A percentile compares a stretch with the other conserved stretches of the same genome.
phyloP scores from a whole-genome alignment of 805 yeast genomes.

The Ogataea paradorogensis region DNA sequence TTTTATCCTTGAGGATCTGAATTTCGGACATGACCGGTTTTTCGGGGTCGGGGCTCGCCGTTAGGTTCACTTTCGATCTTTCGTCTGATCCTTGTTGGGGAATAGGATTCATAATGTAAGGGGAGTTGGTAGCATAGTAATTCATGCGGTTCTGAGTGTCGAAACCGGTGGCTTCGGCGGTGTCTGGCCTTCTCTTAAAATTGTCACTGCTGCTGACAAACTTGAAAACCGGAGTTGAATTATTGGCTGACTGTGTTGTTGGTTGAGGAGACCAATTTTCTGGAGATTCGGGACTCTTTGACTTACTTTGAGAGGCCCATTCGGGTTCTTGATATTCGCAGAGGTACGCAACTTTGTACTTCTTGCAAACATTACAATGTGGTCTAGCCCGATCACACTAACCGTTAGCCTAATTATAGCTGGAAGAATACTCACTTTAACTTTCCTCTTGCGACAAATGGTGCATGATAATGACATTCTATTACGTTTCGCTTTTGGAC shows the following conservation, averaged over 20 bases:
- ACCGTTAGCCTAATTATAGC: not conserved
- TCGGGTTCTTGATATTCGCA: conserved; percentile 33
- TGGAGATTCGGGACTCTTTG: not conserved
- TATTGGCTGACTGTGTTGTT: not conserved
- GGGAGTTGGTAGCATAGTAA: conserved; percentile 7
- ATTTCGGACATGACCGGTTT: conserved; percentile 28
- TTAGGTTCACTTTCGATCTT: conserved; percentile 8
- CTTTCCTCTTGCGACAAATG: conserved; percentile 45
- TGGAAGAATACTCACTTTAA: conserved; percentile 34
- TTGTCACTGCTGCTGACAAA: not conserved
- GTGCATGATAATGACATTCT: conserved; percentile 46
- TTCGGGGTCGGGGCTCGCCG: conserved; percentile 1
- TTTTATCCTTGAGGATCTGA: conserved; percentile 40
- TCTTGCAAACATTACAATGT: conserved; percentile 32
- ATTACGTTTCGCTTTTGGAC: conserved; percentile 34
- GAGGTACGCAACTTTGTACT: conserved; percentile 27
- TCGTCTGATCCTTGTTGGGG: conserved; percentile 2
- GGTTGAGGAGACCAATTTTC: not conserved
- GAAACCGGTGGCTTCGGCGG: not conserved
- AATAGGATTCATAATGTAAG: conserved; percentile 11
- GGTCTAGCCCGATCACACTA: conserved; percentile 37
- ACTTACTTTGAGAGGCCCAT: conserved; percentile 23
- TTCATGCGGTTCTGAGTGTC: conserved; percentile 5
- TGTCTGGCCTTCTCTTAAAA: not conserved
- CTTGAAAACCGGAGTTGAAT: not conserved